Evolutionary conservation across 2,329 filamentous ascomycete genomes (phyloP).

Genomic region (Colletotrichum navitas): DNA sequence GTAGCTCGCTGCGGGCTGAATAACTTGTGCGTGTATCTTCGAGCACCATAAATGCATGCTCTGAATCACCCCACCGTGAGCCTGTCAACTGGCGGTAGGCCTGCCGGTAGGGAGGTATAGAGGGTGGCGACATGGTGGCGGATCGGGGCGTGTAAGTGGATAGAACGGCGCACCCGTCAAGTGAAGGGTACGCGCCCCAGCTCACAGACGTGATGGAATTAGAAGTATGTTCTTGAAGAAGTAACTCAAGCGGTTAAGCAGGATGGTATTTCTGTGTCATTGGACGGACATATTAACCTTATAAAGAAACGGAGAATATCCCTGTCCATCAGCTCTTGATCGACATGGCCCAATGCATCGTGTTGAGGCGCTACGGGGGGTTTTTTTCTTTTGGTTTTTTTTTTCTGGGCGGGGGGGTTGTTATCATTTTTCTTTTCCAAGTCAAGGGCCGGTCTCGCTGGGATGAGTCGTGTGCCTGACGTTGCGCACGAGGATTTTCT

Average conservation of each 20-base stretch:
- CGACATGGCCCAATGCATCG: conserved; percentile 7
- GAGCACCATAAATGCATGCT: background rate
- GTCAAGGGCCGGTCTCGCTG: background rate
- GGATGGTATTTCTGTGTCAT: conserved; percentile 1
- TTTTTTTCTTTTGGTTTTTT: no score
- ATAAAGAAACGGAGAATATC: no score
- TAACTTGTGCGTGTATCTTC: conserved; percentile 19
- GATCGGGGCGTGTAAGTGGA: background rate
- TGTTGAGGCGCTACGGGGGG: background rate
- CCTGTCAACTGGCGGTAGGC: conserved; percentile 13
- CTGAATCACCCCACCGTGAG: conserved; percentile 16
- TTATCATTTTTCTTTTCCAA: no score
- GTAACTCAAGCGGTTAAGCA: background rate
- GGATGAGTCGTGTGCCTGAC: conserved; percentile 1
- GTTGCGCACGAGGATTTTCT: conserved; percentile 21
- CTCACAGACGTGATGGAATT: no score
- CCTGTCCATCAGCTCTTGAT: conserved; percentile 14
- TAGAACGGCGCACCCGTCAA: background rate
- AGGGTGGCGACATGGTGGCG: conserved; percentile 22
- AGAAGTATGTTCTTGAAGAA: background rate
- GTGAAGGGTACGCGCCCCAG: background rate
- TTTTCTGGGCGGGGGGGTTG: no score
- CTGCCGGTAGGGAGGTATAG: conserved; percentile 27
- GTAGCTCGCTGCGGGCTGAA: conserved; percentile 6
- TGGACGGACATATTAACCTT: no score